Conservation (phyloP, 2,329 filamentous ascomycete species). For the Sporothrix humicola region DNA sequence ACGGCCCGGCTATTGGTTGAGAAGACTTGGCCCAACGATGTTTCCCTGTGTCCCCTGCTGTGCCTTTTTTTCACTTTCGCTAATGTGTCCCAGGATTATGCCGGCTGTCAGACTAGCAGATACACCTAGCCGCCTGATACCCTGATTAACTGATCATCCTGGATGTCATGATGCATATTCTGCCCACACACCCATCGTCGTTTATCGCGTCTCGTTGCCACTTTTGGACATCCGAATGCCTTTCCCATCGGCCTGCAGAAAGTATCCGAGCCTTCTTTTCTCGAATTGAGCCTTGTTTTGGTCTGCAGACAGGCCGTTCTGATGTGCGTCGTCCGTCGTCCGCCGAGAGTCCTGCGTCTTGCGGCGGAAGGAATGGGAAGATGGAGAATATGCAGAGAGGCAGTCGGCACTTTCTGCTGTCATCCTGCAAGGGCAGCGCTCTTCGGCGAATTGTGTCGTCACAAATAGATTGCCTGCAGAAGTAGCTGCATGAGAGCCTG, state of each 20-base stretch:
- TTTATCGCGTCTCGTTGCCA: constrained; percentile 12
- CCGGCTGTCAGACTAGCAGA: not conserved
- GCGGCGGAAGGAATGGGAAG: constrained; percentile 6
- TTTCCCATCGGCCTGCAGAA: not conserved
- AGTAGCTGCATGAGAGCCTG: constrained; percentile 7
- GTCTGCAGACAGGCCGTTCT: not conserved
- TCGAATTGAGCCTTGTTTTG: not conserved
- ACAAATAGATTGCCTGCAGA: not conserved
- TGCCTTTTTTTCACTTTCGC: not conserved
- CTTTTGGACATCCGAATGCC: not conserved
- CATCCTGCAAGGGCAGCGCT: not conserved
- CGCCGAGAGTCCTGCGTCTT: not conserved
- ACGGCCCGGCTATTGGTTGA: not conserved
- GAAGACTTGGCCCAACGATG: not conserved
- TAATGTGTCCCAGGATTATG: no score
- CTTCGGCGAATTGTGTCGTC: not conserved
- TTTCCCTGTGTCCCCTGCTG: not conserved
- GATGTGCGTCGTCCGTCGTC: not conserved
- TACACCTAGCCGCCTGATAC: constrained; percentile 21
- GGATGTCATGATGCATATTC: no score
- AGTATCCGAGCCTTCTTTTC: not conserved
- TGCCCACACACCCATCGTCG: not conserved
- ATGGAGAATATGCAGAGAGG: no score
- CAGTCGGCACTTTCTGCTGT: not conserved
- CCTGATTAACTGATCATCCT: not conserved